phyloP scores from a whole-genome alignment of 345 rosid genomes.

The Melaleuca alternifolia region DNA sequence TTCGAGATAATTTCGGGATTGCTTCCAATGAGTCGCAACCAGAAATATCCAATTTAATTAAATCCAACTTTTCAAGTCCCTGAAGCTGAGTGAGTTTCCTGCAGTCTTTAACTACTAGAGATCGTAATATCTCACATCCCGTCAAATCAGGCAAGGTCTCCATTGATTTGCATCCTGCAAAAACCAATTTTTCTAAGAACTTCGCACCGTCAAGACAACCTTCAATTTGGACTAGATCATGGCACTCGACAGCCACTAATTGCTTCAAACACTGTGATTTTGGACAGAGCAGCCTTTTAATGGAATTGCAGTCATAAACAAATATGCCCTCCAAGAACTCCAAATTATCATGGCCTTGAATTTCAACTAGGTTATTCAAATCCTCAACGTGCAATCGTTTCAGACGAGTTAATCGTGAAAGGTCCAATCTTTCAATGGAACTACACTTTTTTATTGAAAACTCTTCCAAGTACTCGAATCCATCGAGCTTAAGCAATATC shows the following conservation, averaged over 20 bases:
- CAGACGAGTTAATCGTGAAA: fast-evolving
- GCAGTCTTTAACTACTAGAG: too few relatives aligned
- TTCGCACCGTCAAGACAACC: not conserved
- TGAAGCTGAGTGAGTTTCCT: not conserved
- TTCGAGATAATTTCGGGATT: not conserved
- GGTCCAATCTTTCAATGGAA: fast-evolving
- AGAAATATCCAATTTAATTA: too few relatives aligned
- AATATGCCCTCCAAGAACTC: not conserved
- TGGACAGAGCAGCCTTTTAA: too few relatives aligned
- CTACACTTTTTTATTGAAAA: not conserved
- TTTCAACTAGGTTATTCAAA: not conserved
- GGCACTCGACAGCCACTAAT: fast-evolving
- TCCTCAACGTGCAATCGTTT: fast-evolving
- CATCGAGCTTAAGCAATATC: too few relatives aligned
- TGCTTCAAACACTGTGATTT: not conserved
- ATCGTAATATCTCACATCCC: not conserved
- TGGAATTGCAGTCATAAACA: too few relatives aligned
- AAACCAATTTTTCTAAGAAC: not conserved
- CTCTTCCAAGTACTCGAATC: too few relatives aligned
- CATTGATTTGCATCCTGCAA: too few relatives aligned
- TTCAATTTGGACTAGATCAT: too few relatives aligned
- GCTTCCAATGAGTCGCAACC: not conserved
- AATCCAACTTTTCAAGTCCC: not conserved
- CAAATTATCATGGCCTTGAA: fast-evolving
- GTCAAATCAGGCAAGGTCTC: not conserved